Evolutionary conservation across 2,329 filamentous ascomycete genomes (phyloP).

Genomic region (Balansia obtecta): DNA sequence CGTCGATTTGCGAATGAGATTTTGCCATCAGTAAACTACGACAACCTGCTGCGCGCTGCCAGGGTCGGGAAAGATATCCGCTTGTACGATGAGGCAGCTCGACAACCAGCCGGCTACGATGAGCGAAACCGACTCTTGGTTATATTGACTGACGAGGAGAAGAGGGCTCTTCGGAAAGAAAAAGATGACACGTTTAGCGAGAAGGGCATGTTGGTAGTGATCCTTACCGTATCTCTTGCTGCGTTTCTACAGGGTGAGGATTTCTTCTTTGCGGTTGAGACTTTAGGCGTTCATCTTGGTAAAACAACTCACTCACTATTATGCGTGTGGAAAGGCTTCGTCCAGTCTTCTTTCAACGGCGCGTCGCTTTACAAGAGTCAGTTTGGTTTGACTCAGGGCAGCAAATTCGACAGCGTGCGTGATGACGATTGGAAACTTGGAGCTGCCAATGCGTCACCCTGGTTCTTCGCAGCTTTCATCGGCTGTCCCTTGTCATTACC

Average conservation of each 20-base stretch:
- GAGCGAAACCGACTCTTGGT: slow-evolving; percentile 17
- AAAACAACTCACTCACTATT: neutral
- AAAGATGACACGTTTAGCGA: slow-evolving; percentile 27
- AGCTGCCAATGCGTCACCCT: slow-evolving; percentile 26
- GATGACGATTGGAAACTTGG: slow-evolving; percentile 25
- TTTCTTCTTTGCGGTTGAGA: neutral
- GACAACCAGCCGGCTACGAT: slow-evolving; percentile 10
- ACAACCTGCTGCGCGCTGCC: slow-evolving; percentile 24
- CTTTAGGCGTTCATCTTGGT: neutral
- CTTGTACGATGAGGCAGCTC: slow-evolving; percentile 25
- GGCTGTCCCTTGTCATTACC: slow-evolving; percentile 28
- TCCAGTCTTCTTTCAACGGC: slow-evolving; percentile 31
- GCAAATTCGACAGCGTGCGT: slow-evolving; percentile 1
- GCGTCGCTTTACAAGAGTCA: slow-evolving; percentile 20
- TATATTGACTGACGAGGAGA: slow-evolving; percentile 22
- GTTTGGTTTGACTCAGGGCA: slow-evolving; percentile 10
- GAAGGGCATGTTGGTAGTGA: slow-evolving; percentile 25
- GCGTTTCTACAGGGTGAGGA: slow-evolving; percentile 25
- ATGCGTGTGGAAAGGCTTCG: slow-evolving; percentile 20
- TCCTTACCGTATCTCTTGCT: slow-evolving; percentile 29
- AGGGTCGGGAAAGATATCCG: slow-evolving; percentile 28
- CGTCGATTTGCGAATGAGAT: slow-evolving; percentile 16
- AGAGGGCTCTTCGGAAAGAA: slow-evolving; percentile 23
- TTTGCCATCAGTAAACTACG: slow-evolving; percentile 17
- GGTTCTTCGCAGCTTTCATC: slow-evolving; percentile 24